Evolutionary conservation across 2,329 filamentous ascomycete species (phyloP), one percentile per base, ranked within the genome.

Genomic region (Arthrobotrys sinensis): DNA sequence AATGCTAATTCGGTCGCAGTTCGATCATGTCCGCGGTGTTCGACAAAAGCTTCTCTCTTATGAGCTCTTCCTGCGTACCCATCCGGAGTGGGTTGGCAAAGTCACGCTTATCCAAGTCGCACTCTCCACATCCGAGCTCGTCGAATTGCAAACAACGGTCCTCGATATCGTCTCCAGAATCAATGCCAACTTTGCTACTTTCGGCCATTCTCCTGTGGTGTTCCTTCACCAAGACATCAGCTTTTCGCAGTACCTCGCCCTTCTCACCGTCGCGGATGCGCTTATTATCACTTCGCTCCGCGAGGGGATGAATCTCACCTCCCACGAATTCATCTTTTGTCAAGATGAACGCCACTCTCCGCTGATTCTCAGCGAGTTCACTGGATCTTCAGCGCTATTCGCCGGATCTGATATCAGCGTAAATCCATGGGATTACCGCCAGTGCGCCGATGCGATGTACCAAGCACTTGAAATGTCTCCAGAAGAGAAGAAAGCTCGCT

Each of bases 271-370:
- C 65, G 96, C 95, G 1, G 94, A 98, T 85, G 92, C 92, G 1
- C 87, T 98, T 62, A 96, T 97, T 89, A 96, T 98, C 82, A 96
- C 95, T 1, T 96, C 93, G 83, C 90, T 98, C 81, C 93, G 96
- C 65, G 95, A 98, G 84, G 95, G 95, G 80, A 98, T 98, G 96
- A 98, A 97, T 83, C 85, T 98, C 70, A 97, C 95, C 0, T 94
- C 92, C 4, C 96, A 98, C 83, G 95, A 98, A 83, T 98, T 94
- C 82, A 89, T 97, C 38, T 93, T 93, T 81, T 97, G 94, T 83
- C 95, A 98, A 83, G 95, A 98, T 82, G 94, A 94, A 86, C 94
- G 93, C 84, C 90, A 96, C 82, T 93, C 93, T 1, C 94, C 94
- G 0, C 87, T 98, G 50, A 97, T 98, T 80, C 86, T 98, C 67